Evolutionary conservation across 306 rosid species (phyloP), one percentile per base, ranked within the genome.

Genomic region (Quercus wislizeni): DNA sequence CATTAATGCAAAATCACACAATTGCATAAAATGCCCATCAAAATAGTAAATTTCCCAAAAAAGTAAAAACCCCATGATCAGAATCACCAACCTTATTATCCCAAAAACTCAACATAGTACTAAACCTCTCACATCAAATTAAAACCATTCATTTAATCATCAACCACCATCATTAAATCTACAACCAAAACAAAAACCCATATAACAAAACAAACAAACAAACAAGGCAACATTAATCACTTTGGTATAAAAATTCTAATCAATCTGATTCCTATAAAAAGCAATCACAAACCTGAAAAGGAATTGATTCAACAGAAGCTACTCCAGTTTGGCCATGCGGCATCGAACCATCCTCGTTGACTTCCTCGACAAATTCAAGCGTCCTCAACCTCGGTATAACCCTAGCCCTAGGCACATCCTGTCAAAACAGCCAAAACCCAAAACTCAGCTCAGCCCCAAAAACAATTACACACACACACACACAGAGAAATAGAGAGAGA

Each of bases 321-420:
- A 75, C 88, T 13, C 88, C 86, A 4, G 83, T 81, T 28, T 71
- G 73, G 27, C 88, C 86, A 9, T 52, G 67, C 2, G 74, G 73
- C 79, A 68, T 33, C 17, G 52, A 68, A 35, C 72, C 71, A 15
- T 56, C 71, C 30, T 54, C 55, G 3, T 63, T 35, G 41, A 35
- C 68, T 11, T 23, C 43, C 2, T 46, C 76, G 55, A 28, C 74
- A 21, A 78, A 71, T 78, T 78, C 76, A 18, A 78, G 83, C 15
- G 55, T 28, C 76, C 83, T 69, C 35, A 74, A 56, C 57, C 73
- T 20, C 0, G 51, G 27, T 17, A 30, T 33, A 25, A 64, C 49
- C 38, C 31, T 27, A 27, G 73, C 49, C 56, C 20, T 27, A 27
- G 73, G 31, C 21, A 6, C 49, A 65, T 30, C 80, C 78, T 75